phyloP scores from a whole-genome alignment of 768 basidiomycete species.

The Tephrocybe sp. region DNA sequence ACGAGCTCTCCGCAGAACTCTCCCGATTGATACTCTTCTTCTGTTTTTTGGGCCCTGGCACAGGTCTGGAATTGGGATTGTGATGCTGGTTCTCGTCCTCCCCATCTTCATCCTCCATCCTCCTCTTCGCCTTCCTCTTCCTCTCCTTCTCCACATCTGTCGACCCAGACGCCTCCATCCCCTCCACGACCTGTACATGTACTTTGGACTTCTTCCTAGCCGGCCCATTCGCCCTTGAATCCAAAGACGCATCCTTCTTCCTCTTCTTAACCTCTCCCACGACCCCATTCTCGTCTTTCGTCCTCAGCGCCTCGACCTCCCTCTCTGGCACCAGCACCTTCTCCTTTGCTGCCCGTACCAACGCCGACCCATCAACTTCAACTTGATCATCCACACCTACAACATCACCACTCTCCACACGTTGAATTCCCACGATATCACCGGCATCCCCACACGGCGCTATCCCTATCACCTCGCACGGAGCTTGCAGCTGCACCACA shows the following conservation, averaged over 20 bases:
- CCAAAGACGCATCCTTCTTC: constrained; percentile 17
- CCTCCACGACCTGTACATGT: background rate
- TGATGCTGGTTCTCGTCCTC: constrained; percentile 12
- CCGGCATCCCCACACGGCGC: too few species aligned
- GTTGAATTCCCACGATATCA: too few species aligned
- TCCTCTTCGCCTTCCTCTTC: constrained; percentile 6
- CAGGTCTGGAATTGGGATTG: constrained; percentile 15
- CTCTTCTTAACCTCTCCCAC: constrained; percentile 21
- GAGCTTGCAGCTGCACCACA: too few species aligned
- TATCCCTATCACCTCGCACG: too few species aligned
- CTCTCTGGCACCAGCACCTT: background rate
- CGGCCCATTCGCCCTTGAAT: constrained; percentile 11
- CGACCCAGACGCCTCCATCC: background rate
- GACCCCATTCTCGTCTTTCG: constrained; percentile 15
- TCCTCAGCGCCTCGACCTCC: constrained; percentile 12
- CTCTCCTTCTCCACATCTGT: background rate
- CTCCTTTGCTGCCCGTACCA: background rate
- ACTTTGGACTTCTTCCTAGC: constrained; percentile 20
- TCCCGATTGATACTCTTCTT: constrained; percentile 15
- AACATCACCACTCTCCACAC: too few species aligned
- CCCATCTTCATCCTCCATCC: constrained; percentile 14
- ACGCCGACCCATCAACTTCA: background rate
- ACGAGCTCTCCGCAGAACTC: background rate
- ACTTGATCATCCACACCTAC: background rate
- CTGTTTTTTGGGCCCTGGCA: constrained; percentile 20